These are phyloP conservation scores for Priceomyces castillae DNA, from an alignment of 805 yeast species.

Conservation along the genomic window DNA sequence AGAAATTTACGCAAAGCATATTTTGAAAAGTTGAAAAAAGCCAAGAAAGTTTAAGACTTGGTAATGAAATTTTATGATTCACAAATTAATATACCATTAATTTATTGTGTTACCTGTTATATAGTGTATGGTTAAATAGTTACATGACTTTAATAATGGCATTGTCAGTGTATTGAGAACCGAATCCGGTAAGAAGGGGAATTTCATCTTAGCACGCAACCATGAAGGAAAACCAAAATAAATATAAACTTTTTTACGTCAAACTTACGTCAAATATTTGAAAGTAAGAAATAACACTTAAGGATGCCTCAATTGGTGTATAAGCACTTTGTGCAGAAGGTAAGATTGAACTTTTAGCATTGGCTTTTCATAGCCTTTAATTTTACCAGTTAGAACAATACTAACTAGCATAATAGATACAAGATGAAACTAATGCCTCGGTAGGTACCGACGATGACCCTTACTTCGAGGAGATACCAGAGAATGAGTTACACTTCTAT, in stretches of 20 bases:
- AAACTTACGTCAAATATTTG: too few relatives aligned
- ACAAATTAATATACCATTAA: too few relatives aligned
- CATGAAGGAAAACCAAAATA: too few relatives aligned
- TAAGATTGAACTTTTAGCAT: slow-evolving; percentile 18
- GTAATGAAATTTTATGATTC: neutral
- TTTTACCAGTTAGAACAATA: neutral
- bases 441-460: slow-evolving; percentile 37
- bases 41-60: slow-evolving; percentile 12
- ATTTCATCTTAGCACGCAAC: too few relatives aligned
- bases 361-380: too few relatives aligned
- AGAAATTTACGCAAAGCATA: slow-evolving; percentile 55
- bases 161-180: too few relatives aligned
- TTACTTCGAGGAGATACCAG: slow-evolving; percentile 41
- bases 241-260: too few relatives aligned
- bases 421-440: slow-evolving; percentile 24
- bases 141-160: too few relatives aligned
- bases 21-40: slow-evolving; percentile 27
- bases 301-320: slow-evolving; percentile 32
- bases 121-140: too few relatives aligned
- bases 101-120: too few relatives aligned
- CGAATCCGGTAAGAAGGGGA: too few relatives aligned
- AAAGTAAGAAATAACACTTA: too few relatives aligned
- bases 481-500: slow-evolving; percentile 38
- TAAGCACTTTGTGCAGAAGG: slow-evolving; percentile 36
- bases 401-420: slow-evolving; percentile 16